Conservation (phyloP, 1,284 basidiomycete species). For the Sporisorium sorghi region DNA sequence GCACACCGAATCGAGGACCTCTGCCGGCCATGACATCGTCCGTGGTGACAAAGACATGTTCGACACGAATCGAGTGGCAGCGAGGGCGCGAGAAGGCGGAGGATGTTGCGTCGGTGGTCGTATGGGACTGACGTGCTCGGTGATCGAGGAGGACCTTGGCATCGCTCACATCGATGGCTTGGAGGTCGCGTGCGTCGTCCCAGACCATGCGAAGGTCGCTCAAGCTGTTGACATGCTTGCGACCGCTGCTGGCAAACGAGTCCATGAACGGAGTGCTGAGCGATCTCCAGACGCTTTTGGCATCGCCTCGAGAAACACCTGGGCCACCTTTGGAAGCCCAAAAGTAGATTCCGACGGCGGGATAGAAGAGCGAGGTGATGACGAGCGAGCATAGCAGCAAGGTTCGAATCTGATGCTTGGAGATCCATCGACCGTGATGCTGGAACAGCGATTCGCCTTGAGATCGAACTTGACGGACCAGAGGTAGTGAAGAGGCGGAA, state of each 20-base stretch:
- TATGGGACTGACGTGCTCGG: slow-evolving; percentile 3
- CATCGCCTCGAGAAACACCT: slow-evolving; percentile 59
- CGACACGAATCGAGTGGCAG: slow-evolving; percentile 53
- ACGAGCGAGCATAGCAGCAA: slow-evolving; percentile 92
- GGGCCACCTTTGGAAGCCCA: slow-evolving; percentile 65
- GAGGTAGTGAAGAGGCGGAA: slow-evolving; percentile 29
- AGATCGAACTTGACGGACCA: slow-evolving; percentile 29
- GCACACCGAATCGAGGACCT: slow-evolving; percentile 59
- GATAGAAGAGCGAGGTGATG: slow-evolving; percentile 90
- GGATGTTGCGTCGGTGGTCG: background rate
- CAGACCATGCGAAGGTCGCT: slow-evolving; percentile 66
- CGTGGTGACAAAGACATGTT: slow-evolving; percentile 66
- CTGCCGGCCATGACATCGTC: slow-evolving; percentile 61
- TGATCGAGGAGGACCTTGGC: slow-evolving; percentile 35
- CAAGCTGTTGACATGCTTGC: slow-evolving; percentile 61
- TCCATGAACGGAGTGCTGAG: slow-evolving; percentile 64
- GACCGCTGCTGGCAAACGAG: slow-evolving; percentile 58
- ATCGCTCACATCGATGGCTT: slow-evolving; percentile 55
- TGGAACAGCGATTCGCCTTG: slow-evolving; percentile 44
- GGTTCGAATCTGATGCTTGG: slow-evolving; percentile 84
- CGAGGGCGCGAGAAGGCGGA: slow-evolving; percentile 30
- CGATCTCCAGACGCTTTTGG: slow-evolving; percentile 60
- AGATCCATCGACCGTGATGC: slow-evolving; percentile 61
- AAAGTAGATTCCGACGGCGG: slow-evolving; percentile 67
- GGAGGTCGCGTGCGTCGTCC: slow-evolving; percentile 64